Evolutionary conservation across 352 stramenopile species (phyloP).

Genomic region (Pythium periplocum): DNA sequence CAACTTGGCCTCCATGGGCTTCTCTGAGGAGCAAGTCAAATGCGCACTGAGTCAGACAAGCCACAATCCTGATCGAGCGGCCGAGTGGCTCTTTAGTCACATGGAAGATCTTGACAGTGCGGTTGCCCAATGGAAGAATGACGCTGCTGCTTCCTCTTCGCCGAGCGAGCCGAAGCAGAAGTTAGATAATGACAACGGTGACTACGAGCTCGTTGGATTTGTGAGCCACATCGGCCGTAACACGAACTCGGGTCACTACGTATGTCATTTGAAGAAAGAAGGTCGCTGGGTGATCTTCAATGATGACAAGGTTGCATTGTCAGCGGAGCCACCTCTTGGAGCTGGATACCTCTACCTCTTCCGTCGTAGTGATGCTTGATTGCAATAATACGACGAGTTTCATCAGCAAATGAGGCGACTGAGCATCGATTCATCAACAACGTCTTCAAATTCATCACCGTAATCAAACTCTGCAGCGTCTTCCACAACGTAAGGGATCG

Average conservation of each 20-base stretch:
- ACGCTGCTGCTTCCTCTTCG: conserved; percentile 13
- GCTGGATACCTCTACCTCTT: conserved; percentile 97
- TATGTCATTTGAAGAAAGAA: conserved; percentile 97
- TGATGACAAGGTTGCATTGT: conserved; percentile 97
- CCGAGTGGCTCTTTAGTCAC: conserved; percentile 98
- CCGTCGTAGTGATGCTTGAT: conserved; percentile 38
- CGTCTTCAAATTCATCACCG: conserved; percentile 78
- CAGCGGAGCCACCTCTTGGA: conserved; percentile 90
- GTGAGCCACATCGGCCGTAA: conserved; percentile 99
- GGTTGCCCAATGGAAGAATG: conserved; percentile 80
- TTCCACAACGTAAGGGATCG: conserved; percentile 7
- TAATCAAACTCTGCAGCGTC: conserved; percentile 56
- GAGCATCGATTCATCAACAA: conserved; percentile 66
- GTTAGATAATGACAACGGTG: conserved; percentile 52
- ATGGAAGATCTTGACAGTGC: conserved; percentile 93
- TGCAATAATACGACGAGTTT: neutral
- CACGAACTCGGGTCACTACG: conserved; percentile 97
- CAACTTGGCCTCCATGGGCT: conserved; percentile 84
- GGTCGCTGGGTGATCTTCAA: conserved; percentile 99
- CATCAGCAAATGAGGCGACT: conserved; percentile 40
- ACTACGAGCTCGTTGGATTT: conserved; percentile 96
- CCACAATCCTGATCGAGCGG: conserved; percentile 90
- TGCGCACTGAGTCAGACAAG: conserved; percentile 91
- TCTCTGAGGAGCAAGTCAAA: conserved; percentile 86
- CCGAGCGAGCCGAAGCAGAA: conserved; percentile 21